These are phyloP conservation scores for Saksenaea oblongispora DNA, from an alignment of 371 early-diverging fungal species.

Conservation along the genomic window DNA sequence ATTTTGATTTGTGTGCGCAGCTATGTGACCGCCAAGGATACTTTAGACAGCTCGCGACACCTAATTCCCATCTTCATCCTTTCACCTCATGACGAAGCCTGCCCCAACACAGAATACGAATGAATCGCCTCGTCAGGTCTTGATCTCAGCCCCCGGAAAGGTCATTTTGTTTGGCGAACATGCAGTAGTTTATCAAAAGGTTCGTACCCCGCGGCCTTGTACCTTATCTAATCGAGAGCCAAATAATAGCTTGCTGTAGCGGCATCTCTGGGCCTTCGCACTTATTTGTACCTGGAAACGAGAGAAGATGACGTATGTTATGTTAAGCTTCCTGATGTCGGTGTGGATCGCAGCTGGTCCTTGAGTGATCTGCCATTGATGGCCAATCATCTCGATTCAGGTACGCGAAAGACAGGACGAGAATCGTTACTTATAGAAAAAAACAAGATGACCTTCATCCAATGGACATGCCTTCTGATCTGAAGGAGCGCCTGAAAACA, in stretches of 20 bases:
- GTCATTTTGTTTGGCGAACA: slow-evolving; percentile 98
- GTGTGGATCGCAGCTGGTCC: slow-evolving; percentile 39
- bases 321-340: slow-evolving; percentile 58
- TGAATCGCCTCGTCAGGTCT: slow-evolving; percentile 14
- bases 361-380: slow-evolving; percentile 35
- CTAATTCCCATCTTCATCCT: not conserved
- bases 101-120: not conserved
- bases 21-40: not conserved
- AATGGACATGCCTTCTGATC: slow-evolving; percentile 32
- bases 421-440: too few species aligned
- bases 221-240: not conserved
- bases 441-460: slow-evolving; percentile 46
- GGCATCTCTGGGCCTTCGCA: slow-evolving; percentile 72
- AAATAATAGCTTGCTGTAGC: slow-evolving; percentile 58
- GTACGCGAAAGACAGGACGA: slow-evolving; percentile 4
- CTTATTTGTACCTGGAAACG: slow-evolving; percentile 56
- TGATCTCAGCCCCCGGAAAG: slow-evolving; percentile 91
- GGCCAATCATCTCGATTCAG: slow-evolving; percentile 19
- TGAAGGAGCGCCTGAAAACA: slow-evolving; percentile 15
- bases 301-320: slow-evolving; percentile 39
- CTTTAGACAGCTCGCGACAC: not conserved
- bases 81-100: not conserved
- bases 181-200: slow-evolving; percentile 95
- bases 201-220: slow-evolving; percentile 20
- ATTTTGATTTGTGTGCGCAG: too few species aligned